Percentiles rank a stretch among this genome's conserved stretches.
Conservation (phyloP, 768 basidiomycete species). For the Auricularia sp. region DNA sequence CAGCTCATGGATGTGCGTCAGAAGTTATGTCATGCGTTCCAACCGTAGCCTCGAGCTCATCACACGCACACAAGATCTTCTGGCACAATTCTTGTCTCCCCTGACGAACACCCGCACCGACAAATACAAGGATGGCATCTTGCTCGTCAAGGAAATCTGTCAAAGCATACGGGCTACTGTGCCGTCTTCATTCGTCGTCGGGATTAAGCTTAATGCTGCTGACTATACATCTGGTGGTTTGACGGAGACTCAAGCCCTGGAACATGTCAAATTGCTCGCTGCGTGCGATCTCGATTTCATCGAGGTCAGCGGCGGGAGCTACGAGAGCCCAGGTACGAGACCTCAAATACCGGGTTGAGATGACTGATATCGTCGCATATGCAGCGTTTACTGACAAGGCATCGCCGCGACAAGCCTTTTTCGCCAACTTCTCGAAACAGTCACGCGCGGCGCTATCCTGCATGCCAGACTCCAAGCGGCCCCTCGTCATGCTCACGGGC, state of each 20-base stretch:
- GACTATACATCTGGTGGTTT: slow-evolving; percentile 46
- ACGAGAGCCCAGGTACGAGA: slow-evolving; percentile 60
- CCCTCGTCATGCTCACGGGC: slow-evolving; percentile 72
- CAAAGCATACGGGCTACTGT: slow-evolving; percentile 43
- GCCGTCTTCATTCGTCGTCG: slow-evolving; percentile 54
- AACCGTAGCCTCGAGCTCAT: too few relatives aligned
- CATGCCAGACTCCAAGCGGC: slow-evolving; percentile 24
- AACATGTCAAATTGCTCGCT: slow-evolving; percentile 52
- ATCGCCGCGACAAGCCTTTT: slow-evolving; percentile 59
- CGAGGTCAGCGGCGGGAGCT: slow-evolving; percentile 82
- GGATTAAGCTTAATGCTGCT: slow-evolving; percentile 71
- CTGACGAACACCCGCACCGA: slow-evolving; percentile 52
- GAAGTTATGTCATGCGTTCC: background rate
- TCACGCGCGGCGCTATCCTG: slow-evolving; percentile 39
- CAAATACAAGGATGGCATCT: slow-evolving; percentile 47
- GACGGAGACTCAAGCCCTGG: slow-evolving; percentile 35
- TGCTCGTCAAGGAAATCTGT: slow-evolving; percentile 48
- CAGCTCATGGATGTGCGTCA: slow-evolving; percentile 72
- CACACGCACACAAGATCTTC: slow-evolving; percentile 41
- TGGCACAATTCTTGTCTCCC: slow-evolving; percentile 68
- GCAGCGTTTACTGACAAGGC: slow-evolving; percentile 21
- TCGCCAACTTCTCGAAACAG: slow-evolving; percentile 52
- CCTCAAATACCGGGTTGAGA: too few relatives aligned
- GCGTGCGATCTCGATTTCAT: slow-evolving; percentile 72
- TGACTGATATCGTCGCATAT: too few relatives aligned